Percentiles rank a stretch among this genome's conserved stretches.
Conservation (phyloP, 805 yeast species). For the Helenozyma baotianmanensis region DNA sequence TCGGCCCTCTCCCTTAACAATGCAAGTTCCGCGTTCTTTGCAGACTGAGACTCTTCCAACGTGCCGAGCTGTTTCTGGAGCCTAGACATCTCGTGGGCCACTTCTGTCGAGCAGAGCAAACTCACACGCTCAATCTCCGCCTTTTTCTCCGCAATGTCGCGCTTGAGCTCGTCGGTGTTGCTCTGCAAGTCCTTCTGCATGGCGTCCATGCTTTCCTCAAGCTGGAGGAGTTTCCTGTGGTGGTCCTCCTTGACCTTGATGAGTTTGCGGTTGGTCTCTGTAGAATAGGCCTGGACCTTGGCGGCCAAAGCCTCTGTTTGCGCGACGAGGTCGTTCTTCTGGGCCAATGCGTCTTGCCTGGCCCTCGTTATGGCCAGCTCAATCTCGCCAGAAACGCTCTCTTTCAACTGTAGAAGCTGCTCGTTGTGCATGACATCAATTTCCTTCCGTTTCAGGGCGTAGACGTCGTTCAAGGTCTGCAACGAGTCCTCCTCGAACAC, state of each 20-base stretch:
- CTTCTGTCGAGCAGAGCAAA: too few species aligned
- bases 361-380: slow-evolving; percentile 28
- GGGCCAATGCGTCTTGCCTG: slow-evolving; percentile 2
- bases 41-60: slow-evolving; percentile 3
- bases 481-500: slow-evolving; percentile 18
- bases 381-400: slow-evolving; percentile 26
- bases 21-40: slow-evolving; percentile 4
- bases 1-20: slow-evolving; percentile 1
- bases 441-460: slow-evolving; percentile 17
- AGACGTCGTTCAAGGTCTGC: slow-evolving; percentile 17
- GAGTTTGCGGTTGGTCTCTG: slow-evolving; percentile 20
- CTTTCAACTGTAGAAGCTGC: slow-evolving; percentile 22
- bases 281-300: slow-evolving; percentile 8
- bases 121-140: background rate
- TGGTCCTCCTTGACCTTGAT: slow-evolving; percentile 23
- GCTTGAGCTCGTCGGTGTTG: slow-evolving; percentile 5
- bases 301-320: slow-evolving; percentile 5
- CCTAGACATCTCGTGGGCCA: background rate
- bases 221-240: slow-evolving; percentile 14
- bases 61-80: background rate
- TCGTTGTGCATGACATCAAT: slow-evolving; percentile 18
- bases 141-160: background rate
- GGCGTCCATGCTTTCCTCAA: slow-evolving; percentile 15
- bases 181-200: slow-evolving; percentile 8
- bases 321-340: slow-evolving; percentile 1